Evolutionary conservation across 371 early-diverging fungal genomes (phyloP).

Genomic region (Synchytrium microbalum): DNA sequence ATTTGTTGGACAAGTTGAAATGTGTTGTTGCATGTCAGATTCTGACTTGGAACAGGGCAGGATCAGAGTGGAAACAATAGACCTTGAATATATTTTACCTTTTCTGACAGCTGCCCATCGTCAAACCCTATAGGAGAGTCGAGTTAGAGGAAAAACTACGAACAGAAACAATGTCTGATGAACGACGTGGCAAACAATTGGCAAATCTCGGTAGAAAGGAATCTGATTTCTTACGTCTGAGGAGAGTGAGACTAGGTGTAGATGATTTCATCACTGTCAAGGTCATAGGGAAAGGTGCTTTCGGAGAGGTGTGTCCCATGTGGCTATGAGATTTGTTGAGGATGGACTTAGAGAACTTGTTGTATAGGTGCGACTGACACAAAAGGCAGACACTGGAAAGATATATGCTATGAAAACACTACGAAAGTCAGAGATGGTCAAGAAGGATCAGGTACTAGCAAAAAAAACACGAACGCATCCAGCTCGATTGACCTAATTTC

Average conservation of each 20-base stretch:
- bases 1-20: no score
- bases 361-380: slow-evolving; percentile 78
- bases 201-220: slow-evolving; percentile 73
- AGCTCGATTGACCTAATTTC: background rate
- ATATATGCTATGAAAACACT: slow-evolving; percentile 98
- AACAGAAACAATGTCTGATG: slow-evolving; percentile 72
- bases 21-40: no score
- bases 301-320: slow-evolving; percentile 92
- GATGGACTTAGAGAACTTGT: background rate
- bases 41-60: no score
- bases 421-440: slow-evolving; percentile 93
- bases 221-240: slow-evolving; percentile 83
- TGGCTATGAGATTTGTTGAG: no score
- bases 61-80: no score
- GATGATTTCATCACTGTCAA: slow-evolving; percentile 93
- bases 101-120: slow-evolving; percentile 13
- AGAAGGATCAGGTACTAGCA: slow-evolving; percentile 80
- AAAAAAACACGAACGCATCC: background rate
- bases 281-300: slow-evolving; percentile 99
- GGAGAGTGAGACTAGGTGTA: slow-evolving; percentile 84
- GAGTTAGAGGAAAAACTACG: slow-evolving; percentile 71
- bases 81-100: background rate
- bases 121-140: slow-evolving; percentile 60
- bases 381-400: slow-evolving; percentile 92
- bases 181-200: slow-evolving; percentile 77